Evolutionary conservation across 345 rosid species (phyloP).

Genomic region (Zanthoxylum bungeanum): DNA sequence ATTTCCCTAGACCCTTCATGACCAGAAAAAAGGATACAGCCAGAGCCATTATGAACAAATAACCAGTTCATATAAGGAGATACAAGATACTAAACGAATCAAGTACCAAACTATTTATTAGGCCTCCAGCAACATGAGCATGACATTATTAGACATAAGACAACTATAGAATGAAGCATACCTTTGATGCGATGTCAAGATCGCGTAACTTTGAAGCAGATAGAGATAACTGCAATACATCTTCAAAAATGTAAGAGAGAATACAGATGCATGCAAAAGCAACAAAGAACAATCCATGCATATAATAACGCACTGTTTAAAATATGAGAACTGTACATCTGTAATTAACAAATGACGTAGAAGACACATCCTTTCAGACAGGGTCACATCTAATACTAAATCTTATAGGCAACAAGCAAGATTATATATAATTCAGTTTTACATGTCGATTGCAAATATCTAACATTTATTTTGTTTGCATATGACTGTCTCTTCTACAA

Average conservation of each 20-base stretch:
- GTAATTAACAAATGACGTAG: neutral
- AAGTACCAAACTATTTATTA: neutral
- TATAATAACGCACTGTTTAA: neutral
- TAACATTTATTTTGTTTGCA: neutral
- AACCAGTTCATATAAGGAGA: neutral
- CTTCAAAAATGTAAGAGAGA: conserved; percentile 2
- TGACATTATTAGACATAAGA: neutral
- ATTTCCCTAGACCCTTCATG: neutral
- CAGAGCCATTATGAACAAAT: neutral
- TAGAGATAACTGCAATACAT: conserved; percentile 54
- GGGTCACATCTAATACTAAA: neutral
- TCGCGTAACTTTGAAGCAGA: conserved; percentile 71
- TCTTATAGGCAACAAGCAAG: neutral
- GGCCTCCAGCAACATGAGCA: neutral
- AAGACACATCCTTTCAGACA: neutral
- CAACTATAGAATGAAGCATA: conserved; percentile 11
- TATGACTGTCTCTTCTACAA: neutral
- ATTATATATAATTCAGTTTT: neutral
- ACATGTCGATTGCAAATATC: neutral
- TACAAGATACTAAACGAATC: neutral
- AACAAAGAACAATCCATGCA: neutral
- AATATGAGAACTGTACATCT: neutral
- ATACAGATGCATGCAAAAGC: neutral
- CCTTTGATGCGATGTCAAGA: conserved; percentile 81
- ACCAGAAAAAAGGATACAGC: neutral